Evolutionary conservation across 441 rosid genomes (phyloP).

Genomic region (Populus hybrid): DNA sequence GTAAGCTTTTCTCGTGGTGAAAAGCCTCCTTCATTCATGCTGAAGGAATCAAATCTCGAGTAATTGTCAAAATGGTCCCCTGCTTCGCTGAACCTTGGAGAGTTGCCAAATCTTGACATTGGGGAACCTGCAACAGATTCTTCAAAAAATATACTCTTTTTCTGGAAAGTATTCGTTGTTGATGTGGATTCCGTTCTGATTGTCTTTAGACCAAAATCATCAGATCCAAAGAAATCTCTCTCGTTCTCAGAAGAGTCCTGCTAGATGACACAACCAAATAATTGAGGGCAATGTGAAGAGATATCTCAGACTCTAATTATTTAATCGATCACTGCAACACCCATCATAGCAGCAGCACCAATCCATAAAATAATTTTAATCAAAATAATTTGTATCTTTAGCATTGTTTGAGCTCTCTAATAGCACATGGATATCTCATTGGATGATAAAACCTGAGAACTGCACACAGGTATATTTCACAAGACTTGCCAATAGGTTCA

Average conservation of each 20-base stretch:
- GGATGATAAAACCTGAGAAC: neutral
- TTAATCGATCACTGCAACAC: neutral
- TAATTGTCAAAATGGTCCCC: conserved; percentile 70
- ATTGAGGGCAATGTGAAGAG: neutral
- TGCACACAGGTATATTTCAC: neutral
- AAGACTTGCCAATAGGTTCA: neutral
- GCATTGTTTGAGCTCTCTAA: neutral
- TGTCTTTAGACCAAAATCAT: conserved; percentile 55
- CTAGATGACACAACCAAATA: neutral
- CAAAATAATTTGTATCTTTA: neutral
- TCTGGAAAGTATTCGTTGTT: conserved; percentile 44
- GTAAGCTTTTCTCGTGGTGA: conserved; percentile 59
- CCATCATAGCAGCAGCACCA: neutral
- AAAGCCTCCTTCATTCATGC: conserved; percentile 49
- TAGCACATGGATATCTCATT: neutral
- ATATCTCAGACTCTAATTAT: too few relatives aligned
- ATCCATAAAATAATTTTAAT: neutral
- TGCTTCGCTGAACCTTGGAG: conserved; percentile 77
- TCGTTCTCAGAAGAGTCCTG: conserved; percentile 46
- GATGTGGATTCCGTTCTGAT: conserved; percentile 59
- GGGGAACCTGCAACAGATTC: conserved; percentile 97
- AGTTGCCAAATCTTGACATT: conserved; percentile 74
- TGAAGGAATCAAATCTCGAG: conserved; percentile 96
- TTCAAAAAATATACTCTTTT: conserved; percentile 70
- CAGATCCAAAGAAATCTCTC: conserved; percentile 5